Evolutionary conservation across 202 grass and related monocot species (phyloP).

Genomic region (Sporobolus alterniflorus): DNA sequence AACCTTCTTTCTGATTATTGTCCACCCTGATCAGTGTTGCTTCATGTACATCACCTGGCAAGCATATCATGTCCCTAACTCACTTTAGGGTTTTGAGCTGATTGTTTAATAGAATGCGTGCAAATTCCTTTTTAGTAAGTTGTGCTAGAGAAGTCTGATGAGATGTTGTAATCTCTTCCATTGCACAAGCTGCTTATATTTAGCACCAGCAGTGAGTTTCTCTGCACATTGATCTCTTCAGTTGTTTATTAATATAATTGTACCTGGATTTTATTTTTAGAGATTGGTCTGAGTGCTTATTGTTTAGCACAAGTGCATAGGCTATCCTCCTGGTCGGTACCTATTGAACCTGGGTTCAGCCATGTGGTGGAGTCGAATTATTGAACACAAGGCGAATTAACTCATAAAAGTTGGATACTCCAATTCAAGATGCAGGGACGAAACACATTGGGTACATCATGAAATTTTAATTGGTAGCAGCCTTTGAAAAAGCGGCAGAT

Average conservation of each 20-base stretch:
- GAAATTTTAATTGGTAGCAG: too few relatives aligned
- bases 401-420: too few relatives aligned
- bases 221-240: background rate
- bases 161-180: background rate
- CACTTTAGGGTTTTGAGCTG: constrained; percentile 40
- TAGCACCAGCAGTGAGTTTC: background rate
- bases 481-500: too few relatives aligned
- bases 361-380: too few relatives aligned
- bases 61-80: constrained; percentile 35
- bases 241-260: background rate
- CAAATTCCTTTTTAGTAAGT: constrained; percentile 49
- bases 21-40: constrained; percentile 48
- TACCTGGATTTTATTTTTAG: background rate
- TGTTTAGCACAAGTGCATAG: background rate
- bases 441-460: too few relatives aligned
- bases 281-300: background rate
- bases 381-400: too few relatives aligned
- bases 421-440: too few relatives aligned
- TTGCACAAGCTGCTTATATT: background rate
- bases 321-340: too few relatives aligned
- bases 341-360: too few relatives aligned
- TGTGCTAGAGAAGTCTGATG: constrained; percentile 31
- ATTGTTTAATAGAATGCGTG: constrained; percentile 39
- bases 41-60: constrained; percentile 54
- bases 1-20: constrained; percentile 22